Evolutionary conservation across 306 rosid species (phyloP).

Genomic region (Pyrus pyrifolia): DNA sequence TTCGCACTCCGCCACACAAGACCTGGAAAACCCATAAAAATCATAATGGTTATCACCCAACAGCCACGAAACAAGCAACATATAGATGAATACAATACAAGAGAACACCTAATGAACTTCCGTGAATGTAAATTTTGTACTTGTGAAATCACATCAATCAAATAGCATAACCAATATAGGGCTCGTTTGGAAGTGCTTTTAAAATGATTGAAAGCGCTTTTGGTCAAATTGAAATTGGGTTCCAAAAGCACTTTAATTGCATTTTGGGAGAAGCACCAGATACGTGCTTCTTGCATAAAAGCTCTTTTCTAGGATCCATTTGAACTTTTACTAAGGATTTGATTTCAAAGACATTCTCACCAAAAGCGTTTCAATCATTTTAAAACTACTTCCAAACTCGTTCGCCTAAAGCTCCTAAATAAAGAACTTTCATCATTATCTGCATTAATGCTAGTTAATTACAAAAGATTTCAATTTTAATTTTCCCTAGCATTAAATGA

Average conservation of each 20-base stretch:
- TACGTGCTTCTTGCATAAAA: no score
- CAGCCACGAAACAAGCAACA: not conserved
- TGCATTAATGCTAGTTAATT: not conserved
- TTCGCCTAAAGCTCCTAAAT: not conserved
- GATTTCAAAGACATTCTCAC: no score
- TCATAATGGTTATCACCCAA: not conserved
- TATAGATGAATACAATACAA: not conserved
- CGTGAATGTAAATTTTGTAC: not conserved
- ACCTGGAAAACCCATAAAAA: constrained; percentile 35
- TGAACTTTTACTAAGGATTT: no score
- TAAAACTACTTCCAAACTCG: not conserved
- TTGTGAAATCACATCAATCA: not conserved
- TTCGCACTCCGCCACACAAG: constrained; percentile 71
- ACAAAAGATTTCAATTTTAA: not conserved
- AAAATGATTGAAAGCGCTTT: no score
- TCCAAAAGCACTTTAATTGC: no score
- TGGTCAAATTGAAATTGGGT: no score
- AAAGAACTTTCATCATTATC: not conserved
- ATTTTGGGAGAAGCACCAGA: no score
- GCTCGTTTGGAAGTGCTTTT: no score
- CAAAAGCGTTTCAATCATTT: no score
- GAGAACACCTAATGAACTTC: not conserved
- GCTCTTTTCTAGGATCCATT: no score
- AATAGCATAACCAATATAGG: no score
- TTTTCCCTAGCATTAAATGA: not conserved